phyloP scores from a whole-genome alignment of 345 rosid genomes.

The Citrus unshiu region DNA sequence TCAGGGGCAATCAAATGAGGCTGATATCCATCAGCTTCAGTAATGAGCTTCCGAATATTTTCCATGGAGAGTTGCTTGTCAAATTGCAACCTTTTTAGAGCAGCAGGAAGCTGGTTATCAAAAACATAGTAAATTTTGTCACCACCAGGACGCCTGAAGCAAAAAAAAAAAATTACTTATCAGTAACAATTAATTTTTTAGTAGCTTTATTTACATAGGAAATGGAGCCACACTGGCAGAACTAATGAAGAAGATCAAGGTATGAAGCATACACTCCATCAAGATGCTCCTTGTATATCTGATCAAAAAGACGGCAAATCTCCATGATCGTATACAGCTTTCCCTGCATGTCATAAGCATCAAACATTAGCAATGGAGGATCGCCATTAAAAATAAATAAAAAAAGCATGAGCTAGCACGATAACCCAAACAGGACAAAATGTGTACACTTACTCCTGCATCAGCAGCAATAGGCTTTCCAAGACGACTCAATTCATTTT shows the following conservation, averaged over 20 bases:
- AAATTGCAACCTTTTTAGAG: constrained; percentile 95
- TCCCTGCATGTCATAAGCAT: constrained; percentile 58
- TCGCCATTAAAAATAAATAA: background rate
- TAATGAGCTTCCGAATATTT: constrained; percentile 88
- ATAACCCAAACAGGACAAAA: background rate
- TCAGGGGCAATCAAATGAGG: constrained; percentile 99
- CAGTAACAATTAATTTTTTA: background rate
- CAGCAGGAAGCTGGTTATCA: constrained; percentile 98
- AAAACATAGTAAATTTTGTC: constrained; percentile 91
- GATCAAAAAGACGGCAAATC: constrained; percentile 95
- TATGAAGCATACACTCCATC: constrained; percentile 79
- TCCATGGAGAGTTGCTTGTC: constrained; percentile 99
- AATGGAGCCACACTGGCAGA: constrained; percentile 3
- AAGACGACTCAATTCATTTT: constrained; percentile 84
- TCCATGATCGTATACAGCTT: constrained; percentile 95
- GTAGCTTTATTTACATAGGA: background rate
- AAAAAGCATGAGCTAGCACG: constrained; percentile 6
- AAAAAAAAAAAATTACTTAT: constrained; percentile 6
- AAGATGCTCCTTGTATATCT: constrained; percentile 90
- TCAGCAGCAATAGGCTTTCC: constrained; percentile 99
- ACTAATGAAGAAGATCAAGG: background rate
- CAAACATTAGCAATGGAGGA: constrained; percentile 11
- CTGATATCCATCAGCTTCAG: constrained; percentile 99
- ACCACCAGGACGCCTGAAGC: constrained; percentile 91
- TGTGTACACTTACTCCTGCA: constrained; percentile 70